Evolutionary conservation across 345 rosid genomes (phyloP).

Genomic region (Eucalyptus regnans): DNA sequence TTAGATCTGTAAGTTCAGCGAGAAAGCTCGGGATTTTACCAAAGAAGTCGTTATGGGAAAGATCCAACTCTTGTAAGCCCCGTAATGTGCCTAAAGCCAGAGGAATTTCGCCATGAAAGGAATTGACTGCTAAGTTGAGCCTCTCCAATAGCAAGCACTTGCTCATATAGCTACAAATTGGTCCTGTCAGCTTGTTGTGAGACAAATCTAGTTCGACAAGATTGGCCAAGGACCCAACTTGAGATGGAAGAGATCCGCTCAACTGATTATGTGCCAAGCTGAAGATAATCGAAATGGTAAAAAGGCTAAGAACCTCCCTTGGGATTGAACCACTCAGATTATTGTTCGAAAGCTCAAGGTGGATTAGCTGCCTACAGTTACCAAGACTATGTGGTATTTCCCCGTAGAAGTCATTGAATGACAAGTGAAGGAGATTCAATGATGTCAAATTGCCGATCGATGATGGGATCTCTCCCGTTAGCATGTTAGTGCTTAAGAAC

Average conservation of each 20-base stretch:
- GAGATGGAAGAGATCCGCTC: slow-evolving; percentile 6
- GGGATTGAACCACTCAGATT: neutral
- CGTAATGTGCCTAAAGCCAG: slow-evolving; percentile 3
- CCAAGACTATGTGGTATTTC: slow-evolving; percentile 6
- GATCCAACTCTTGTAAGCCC: slow-evolving; percentile 12
- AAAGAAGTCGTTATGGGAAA: slow-evolving; percentile 24
- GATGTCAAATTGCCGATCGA: neutral
- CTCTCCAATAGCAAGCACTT: slow-evolving; percentile 1
- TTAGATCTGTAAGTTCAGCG: neutral
- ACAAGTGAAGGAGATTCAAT: fast-evolving
- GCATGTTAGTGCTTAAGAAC: neutral
- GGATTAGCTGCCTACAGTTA: neutral
- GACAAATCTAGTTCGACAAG: neutral
- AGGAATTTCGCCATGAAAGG: slow-evolving; percentile 7
- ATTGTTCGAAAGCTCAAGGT: slow-evolving; percentile 11
- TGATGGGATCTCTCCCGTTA: neutral
- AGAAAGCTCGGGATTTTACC: slow-evolving; percentile 8
- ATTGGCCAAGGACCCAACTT: slow-evolving; percentile 8
- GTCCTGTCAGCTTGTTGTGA: slow-evolving; percentile 13
- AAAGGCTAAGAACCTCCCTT: neutral
- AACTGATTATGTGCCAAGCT: neutral
- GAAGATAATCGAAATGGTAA: neutral
- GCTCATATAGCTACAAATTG: slow-evolving; percentile 8
- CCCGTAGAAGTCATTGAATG: neutral
- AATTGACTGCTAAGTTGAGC: neutral